Evolutionary conservation across 352 stramenopile species (phyloP).

Genomic region (Phytophthora pluvialis): DNA sequence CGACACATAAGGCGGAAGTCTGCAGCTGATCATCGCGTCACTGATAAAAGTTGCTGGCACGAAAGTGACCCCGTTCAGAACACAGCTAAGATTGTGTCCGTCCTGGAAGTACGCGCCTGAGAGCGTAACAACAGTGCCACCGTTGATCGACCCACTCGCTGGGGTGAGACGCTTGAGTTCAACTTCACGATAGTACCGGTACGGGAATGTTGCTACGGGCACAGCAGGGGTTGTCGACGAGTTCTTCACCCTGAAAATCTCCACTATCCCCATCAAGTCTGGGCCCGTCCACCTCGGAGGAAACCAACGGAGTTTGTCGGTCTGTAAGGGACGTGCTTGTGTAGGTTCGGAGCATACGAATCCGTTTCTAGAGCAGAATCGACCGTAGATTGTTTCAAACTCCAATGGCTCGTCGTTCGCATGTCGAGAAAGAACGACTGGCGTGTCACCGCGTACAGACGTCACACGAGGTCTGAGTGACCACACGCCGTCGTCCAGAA

Average conservation of each 20-base stretch:
- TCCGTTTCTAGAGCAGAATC: slow-evolving; percentile 32
- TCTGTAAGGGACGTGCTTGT: not conserved
- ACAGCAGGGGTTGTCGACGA: not conserved
- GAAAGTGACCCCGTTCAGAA: slow-evolving; percentile 34
- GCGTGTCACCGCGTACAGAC: slow-evolving; percentile 26
- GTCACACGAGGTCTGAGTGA: slow-evolving; percentile 21
- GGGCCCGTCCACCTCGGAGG: slow-evolving; percentile 26
- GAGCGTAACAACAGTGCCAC: slow-evolving; percentile 44
- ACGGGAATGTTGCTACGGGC: slow-evolving; percentile 33
- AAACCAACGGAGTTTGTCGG: slow-evolving; percentile 25
- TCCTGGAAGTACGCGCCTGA: slow-evolving; percentile 41
- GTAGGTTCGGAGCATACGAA: slow-evolving; percentile 29
- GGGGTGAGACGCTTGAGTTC: slow-evolving; percentile 33
- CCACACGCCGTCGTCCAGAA: slow-evolving; percentile 30
- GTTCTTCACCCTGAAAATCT: slow-evolving; percentile 29
- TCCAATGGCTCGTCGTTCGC: not conserved
- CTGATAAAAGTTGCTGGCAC: slow-evolving; percentile 36
- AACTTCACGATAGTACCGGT: slow-evolving; percentile 41
- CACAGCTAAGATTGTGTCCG: slow-evolving; percentile 38
- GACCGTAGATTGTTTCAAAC: slow-evolving; percentile 16
- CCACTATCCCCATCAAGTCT: slow-evolving; percentile 27
- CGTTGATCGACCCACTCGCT: slow-evolving; percentile 24
- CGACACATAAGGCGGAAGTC: slow-evolving; percentile 23
- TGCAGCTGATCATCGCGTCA: slow-evolving; percentile 38
- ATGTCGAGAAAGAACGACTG: slow-evolving; percentile 16